A percentile compares a stretch with the other conserved stretches of the same genome.
These are phyloP conservation scores for Fusarium incarnatum DNA, from an alignment of 2,329 filamentous ascomycete genomes.

Conservation along the genomic window DNA sequence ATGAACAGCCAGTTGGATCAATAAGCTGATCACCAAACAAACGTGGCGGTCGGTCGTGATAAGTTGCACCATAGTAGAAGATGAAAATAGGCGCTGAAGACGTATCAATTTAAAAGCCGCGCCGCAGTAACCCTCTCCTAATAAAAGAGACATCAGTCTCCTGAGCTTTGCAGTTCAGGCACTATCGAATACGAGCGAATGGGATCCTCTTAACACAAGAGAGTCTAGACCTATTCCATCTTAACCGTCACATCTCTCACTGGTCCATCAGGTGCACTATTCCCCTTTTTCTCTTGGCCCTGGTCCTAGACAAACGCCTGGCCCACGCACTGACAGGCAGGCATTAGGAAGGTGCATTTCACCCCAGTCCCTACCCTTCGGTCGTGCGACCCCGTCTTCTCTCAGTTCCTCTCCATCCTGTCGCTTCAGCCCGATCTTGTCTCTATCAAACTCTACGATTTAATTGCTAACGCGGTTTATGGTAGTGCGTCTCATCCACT, in stretches of 20 bases:
- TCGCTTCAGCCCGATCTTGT: slow-evolving; percentile 35
- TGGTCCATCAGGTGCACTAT: slow-evolving; percentile 23
- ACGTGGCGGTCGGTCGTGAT: slow-evolving; percentile 8
- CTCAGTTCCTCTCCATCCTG: slow-evolving; percentile 32
- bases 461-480: slow-evolving; percentile 40
- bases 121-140: slow-evolving; percentile 18
- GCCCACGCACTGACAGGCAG: slow-evolving; percentile 36
- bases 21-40: slow-evolving; percentile 18
- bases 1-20: not conserved
- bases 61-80: not conserved
- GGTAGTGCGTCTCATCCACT: slow-evolving; percentile 43
- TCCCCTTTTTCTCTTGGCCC: slow-evolving; percentile 31
- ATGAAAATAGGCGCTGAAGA: slow-evolving; percentile 13
- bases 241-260: slow-evolving; percentile 5
- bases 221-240: slow-evolving; percentile 34
- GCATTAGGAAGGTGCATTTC: slow-evolving; percentile 38
- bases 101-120: not conserved
- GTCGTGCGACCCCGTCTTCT: slow-evolving; percentile 39
- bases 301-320: slow-evolving; percentile 32
- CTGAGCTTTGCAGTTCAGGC: slow-evolving; percentile 24
- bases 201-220: not conserved
- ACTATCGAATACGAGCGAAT: slow-evolving; percentile 31
- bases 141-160: slow-evolving; percentile 6
- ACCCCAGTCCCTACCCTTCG: slow-evolving; percentile 35
- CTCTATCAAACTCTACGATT: slow-evolving; percentile 23